phyloP scores from a whole-genome alignment of 257 asterid genomes.

The Anisodus tanguticus region DNA sequence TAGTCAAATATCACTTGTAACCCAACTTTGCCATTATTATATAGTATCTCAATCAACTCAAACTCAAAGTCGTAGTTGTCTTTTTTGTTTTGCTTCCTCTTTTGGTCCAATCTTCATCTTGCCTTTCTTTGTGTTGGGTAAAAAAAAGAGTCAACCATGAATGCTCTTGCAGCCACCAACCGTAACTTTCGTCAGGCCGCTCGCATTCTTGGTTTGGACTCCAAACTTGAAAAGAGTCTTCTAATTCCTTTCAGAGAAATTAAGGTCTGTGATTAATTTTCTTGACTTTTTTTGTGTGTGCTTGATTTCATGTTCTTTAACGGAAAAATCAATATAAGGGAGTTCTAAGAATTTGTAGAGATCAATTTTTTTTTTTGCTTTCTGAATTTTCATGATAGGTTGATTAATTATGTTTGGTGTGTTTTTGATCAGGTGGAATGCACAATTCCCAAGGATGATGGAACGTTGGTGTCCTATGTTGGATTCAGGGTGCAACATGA shows the following conservation, averaged over 20 bases:
- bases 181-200: conserved; percentile 92
- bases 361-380: too few species aligned
- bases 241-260: conserved; percentile 94
- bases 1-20: not conserved
- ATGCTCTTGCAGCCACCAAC: conserved; percentile 91
- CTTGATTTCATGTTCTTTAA: too few species aligned
- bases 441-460: conserved; percentile 92
- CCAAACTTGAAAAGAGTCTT: conserved; percentile 84
- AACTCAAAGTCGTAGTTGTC: not conserved
- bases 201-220: conserved; percentile 83
- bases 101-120: not conserved
- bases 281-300: not conserved
- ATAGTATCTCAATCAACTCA: not conserved
- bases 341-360: too few species aligned
- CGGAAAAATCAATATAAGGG: too few species aligned
- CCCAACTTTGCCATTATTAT: not conserved
- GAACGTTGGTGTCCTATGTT: conserved; percentile 77
- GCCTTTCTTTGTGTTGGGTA: not conserved
- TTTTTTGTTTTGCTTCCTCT: not conserved
- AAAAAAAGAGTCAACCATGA: conserved; percentile 48
- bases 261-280: conserved; percentile 53
- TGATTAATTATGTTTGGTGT: not conserved
- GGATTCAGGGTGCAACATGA: conserved; percentile 97
- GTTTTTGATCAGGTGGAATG: conserved; percentile 80
- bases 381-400: not conserved